Base-by-base conservation (phyloP, 2,329 filamentous ascomycete genomes). In the Bisporella sp. region DNA sequence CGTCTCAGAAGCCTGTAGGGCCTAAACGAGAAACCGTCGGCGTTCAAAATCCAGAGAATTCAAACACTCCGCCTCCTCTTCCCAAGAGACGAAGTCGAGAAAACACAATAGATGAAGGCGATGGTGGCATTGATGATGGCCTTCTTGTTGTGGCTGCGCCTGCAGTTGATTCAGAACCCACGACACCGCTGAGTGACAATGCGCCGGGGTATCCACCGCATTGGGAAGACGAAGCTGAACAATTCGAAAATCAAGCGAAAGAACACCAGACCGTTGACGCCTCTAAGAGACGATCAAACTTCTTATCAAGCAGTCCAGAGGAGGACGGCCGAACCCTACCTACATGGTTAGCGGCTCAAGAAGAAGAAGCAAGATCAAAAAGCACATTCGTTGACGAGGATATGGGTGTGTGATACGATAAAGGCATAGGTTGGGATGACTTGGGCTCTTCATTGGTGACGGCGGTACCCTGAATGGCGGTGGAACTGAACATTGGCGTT, bases 71-170 rank as follows among this genome's bases (percentile, higher is more conserved):
- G 21, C 75, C 77, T 4, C 70, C 74, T 3, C 62, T 81, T 21
- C 79, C 81, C 4, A 59, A 58, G 44, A 52, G 62, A 29, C 48
- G 55, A 46, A 58, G 54, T 35, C 53, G 56, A 32, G 66, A 66
- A 5, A 63, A 62, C 32, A 65, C 64, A 35, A 62, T 71, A 11
- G 64, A 68, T 7, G 63, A 62, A 30, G 61, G 66, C 6, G 64
- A 68, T 7, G 63, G 62, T 30, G 4, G n/a, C n/a, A 63, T 62
- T 1, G 73, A 74, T 5, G 77, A 83, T 52, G 73, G 71, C 6
- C 65, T 87, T 40, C 70, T 87, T 4, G 77, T 88, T 12, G 81
- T 87, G 9, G 77, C 79, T 51, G 83, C 82, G 1, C 84, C 83
- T 1, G 81, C 81, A 1, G 69, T 71, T 8, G 82, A 85, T 54